Evolutionary conservation across 164 flowering plant species (phyloP), one percentile per base, ranked within the genome.

Genomic region (Nelumbo lutea): DNA sequence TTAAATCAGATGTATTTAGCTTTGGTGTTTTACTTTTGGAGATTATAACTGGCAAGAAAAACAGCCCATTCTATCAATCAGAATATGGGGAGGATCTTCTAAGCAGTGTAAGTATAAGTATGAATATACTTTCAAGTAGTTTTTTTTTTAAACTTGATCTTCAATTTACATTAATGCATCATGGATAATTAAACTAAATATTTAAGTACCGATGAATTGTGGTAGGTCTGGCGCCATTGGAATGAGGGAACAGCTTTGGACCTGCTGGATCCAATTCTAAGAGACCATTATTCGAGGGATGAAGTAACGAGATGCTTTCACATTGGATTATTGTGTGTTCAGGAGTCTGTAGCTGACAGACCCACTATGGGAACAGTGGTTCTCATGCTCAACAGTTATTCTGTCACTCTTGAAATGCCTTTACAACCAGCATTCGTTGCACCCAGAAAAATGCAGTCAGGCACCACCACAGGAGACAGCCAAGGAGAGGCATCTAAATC

Each of bases 151-250:
- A 27, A 27, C 27, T 27, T 27, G 27, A 27, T 27, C 27, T 27
- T 27, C 27, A 27, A 27, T 27, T 27, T 27, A 27, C 27, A 27
- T 27, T 27, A 27, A 27, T 27, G 27, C 27, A 27, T 27, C 27
- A 27, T 27, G 27, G 0, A 2, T 59, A 10, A 58, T 14, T 11
- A 68, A 27, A 3, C 38, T 6, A 55, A 46, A 3, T 10, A 27
- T 3, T 57, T 51, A 8, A 2, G 7, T 61, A n/a, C 41, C 47
- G 40, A 8, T 42, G 40, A 45, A 48, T 62, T 14, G 61, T 27
- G 9, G 39, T 55, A 74, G 72, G 72, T 72, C 1, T 69, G 76
- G 76, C 59, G 52, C 41, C 38, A 47, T 0, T 74, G 72, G 76
- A 64, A 38, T 9, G 65, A 59, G 1, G 52, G 27, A 6, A n/a